Evolutionary conservation across 140 eudicot species (phyloP).

Genomic region (Bidens hawaiensis): DNA sequence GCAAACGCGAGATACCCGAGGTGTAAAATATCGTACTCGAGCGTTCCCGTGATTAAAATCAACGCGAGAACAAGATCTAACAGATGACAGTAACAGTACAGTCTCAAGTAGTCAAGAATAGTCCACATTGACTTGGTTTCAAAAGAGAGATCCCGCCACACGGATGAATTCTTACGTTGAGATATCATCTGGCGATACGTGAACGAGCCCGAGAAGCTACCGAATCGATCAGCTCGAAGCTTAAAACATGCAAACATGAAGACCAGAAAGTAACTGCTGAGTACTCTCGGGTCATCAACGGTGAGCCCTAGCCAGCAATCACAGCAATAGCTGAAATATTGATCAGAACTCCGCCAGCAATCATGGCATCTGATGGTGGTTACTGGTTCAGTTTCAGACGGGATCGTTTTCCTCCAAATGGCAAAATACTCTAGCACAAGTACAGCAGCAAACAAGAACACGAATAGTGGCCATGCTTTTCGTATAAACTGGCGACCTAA

Average conservation of each 20-base stretch:
- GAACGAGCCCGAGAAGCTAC: constrained; percentile 44
- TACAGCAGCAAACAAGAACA: constrained; percentile 42
- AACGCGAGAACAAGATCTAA: constrained; percentile 65
- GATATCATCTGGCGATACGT: constrained; percentile 45
- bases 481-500: constrained; percentile 52
- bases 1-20: constrained; percentile 68
- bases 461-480: constrained; percentile 58
- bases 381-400: constrained; percentile 26
- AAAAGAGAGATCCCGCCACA: constrained; percentile 58
- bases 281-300: constrained; percentile 62
- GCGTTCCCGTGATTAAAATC: constrained; percentile 58
- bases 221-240: constrained; percentile 57
- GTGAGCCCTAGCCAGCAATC: constrained; percentile 58
- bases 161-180: constrained; percentile 40
- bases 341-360: constrained; percentile 47
- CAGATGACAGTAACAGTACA: constrained; percentile 63
- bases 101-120: constrained; percentile 48
- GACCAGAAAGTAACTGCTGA: constrained; percentile 50
- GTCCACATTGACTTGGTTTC: constrained; percentile 82
- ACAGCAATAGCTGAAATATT: constrained; percentile 39
- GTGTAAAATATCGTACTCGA: constrained; percentile 63
- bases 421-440: constrained; percentile 56
- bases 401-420: constrained; percentile 41
- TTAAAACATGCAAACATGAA: constrained; percentile 71
- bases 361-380: constrained; percentile 45